Evolutionary conservation across 1,139 yeast genomes (phyloP).

Genomic region (Lodderomyces parapsilosis): DNA sequence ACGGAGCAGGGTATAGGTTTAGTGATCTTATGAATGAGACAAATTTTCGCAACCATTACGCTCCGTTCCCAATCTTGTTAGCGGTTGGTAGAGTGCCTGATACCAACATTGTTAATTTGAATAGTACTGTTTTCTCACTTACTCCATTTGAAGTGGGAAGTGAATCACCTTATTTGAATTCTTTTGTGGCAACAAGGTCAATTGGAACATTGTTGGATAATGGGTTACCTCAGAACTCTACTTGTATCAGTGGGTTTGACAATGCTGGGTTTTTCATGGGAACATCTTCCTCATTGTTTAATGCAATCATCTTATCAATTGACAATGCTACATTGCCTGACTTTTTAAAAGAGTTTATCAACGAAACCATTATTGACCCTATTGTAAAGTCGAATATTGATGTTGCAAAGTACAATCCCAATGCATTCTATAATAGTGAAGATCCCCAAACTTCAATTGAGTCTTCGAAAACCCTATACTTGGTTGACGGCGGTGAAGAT

Average conservation of each 20-base stretch:
- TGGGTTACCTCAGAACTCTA: constrained; percentile 25
- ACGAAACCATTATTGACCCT: constrained; percentile 20
- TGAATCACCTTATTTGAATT: constrained; percentile 39
- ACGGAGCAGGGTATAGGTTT: constrained; percentile 28
- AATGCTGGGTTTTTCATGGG: constrained; percentile 78
- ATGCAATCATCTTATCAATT: constrained; percentile 19
- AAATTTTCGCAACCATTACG: constrained; percentile 28
- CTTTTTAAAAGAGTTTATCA: constrained; percentile 37
- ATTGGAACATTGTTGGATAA: constrained; percentile 36
- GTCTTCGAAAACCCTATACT: constrained; percentile 20
- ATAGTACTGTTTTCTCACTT: constrained; percentile 43
- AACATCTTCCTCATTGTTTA: constrained; percentile 77
- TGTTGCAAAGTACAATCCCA: constrained; percentile 46
- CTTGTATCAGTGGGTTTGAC: constrained; percentile 68
- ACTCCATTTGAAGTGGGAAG: constrained; percentile 45
- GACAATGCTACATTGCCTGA: constrained; percentile 6
- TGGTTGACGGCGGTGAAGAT: constrained; percentile 35
- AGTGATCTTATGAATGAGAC: constrained; percentile 29
- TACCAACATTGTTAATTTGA: constrained; percentile 29
- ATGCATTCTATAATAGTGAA: constrained; percentile 43
- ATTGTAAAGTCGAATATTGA: constrained; percentile 20
- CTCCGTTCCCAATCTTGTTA: constrained; percentile 44
- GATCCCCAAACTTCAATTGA: constrained; percentile 17
- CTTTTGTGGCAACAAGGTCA: constrained; percentile 37
- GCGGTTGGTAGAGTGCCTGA: constrained; percentile 42